These are phyloP conservation scores for Cladosporium sp. DNA, from an alignment of 2,329 filamentous ascomycete genomes.

Conservation along the genomic window DNA sequence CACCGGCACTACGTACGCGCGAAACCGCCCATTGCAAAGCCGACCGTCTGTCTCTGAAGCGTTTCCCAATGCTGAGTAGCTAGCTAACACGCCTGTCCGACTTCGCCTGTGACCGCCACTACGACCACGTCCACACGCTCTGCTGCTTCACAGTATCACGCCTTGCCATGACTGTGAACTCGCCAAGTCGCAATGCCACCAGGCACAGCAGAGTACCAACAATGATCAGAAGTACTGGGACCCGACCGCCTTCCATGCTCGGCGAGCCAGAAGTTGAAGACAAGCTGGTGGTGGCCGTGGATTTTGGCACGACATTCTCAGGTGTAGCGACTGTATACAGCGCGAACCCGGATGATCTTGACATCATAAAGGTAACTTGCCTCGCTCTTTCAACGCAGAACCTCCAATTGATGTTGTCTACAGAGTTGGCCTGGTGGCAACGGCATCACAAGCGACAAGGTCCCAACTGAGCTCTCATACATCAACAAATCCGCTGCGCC, in stretches of 20 bases:
- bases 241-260: background rate
- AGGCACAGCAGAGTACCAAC: background rate
- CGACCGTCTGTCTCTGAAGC: background rate
- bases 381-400: slow-evolving; percentile 29
- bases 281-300: slow-evolving; percentile 68
- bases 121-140: background rate
- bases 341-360: slow-evolving; percentile 65
- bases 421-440: slow-evolving; percentile 77
- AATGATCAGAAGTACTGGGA: background rate
- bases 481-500: slow-evolving; percentile 31
- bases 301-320: slow-evolving; percentile 80
- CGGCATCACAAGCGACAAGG: slow-evolving; percentile 82
- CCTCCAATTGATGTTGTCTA: slow-evolving; percentile 30
- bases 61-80: background rate
- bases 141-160: background rate
- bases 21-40: background rate
- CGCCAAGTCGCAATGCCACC: background rate
- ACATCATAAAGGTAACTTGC: slow-evolving; percentile 50
- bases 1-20: background rate
- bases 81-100: background rate
- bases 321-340: slow-evolving; percentile 50
- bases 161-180: slow-evolving; percentile 9
- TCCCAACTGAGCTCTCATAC: slow-evolving; percentile 68
- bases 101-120: background rate
- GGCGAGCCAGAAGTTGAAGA: slow-evolving; percentile 36